These are phyloP conservation scores for Conticribra weissflogii DNA, from an alignment of 108 stramenopile species.

Conservation along the genomic window DNA sequence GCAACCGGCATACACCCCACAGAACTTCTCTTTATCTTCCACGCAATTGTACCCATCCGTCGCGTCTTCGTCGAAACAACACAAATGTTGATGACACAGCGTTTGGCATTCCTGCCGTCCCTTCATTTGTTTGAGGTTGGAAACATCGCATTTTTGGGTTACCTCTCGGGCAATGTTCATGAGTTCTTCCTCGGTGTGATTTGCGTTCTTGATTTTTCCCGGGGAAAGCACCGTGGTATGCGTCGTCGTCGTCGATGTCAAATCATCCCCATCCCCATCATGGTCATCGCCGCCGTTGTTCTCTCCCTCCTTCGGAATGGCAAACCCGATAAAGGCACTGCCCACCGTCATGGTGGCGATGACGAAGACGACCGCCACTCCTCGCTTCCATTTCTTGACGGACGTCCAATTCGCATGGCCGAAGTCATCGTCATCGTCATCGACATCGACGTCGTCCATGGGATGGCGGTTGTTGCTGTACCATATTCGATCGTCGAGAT, in stretches of 20 bases:
- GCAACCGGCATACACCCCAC: constrained; percentile 23
- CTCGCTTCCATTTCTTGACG: constrained; percentile 4
- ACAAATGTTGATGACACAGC: constrained; percentile 36
- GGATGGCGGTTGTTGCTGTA: too few relatives aligned
- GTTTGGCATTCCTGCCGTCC: constrained; percentile 35
- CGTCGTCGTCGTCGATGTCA: background rate
- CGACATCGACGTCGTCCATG: too few relatives aligned
- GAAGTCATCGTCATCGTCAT: background rate
- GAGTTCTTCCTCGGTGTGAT: constrained; percentile 17
- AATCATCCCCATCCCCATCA: too few relatives aligned
- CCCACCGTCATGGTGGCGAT: constrained; percentile 8
- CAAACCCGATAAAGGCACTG: constrained; percentile 10
- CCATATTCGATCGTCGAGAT: too few relatives aligned
- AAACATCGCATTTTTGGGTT: constrained; percentile 13
- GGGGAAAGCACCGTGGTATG: constrained; percentile 1
- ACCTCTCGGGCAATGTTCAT: constrained; percentile 18
- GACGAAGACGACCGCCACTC: constrained; percentile 14
- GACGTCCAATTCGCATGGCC: background rate
- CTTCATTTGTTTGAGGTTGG: background rate
- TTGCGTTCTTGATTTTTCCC: background rate
- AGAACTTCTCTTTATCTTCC: constrained; percentile 21
- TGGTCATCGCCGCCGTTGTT: too few relatives aligned
- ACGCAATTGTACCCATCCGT: constrained; percentile 29
- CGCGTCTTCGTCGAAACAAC: constrained; percentile 32
- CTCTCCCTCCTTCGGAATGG: background rate